A percentile compares a stretch with the other conserved stretches of the same genome.
Evolutionary conservation across 352 stramenopile species (phyloP).

Genomic region (Phytophthora europaea): DNA sequence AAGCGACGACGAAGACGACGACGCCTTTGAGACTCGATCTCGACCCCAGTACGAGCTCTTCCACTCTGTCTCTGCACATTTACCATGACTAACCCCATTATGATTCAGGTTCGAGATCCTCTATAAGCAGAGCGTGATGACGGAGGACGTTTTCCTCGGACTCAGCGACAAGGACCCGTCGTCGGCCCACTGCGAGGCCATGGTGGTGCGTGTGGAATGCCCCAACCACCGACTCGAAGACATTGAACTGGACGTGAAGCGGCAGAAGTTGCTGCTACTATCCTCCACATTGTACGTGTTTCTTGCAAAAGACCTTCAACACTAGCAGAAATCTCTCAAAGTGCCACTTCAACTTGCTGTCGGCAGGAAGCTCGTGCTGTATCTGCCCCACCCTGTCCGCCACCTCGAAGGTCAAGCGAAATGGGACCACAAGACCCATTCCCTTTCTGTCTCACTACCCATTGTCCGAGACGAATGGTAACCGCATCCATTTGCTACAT

Average conservation of each 20-base stretch:
- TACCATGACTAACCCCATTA: background rate
- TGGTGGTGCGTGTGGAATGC: slow-evolving; percentile 82
- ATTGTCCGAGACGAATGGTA: slow-evolving; percentile 85
- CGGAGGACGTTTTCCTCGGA: slow-evolving; percentile 87
- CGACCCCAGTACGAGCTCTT: slow-evolving; percentile 56
- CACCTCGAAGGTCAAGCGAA: slow-evolving; percentile 78
- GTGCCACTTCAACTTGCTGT: slow-evolving; percentile 3
- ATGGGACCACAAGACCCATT: slow-evolving; percentile 66
- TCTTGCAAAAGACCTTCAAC: background rate
- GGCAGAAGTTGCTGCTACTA: slow-evolving; percentile 78
- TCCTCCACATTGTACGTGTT: slow-evolving; percentile 63
- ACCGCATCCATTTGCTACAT: background rate
- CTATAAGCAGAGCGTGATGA: slow-evolving; percentile 91
- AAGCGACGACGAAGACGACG: slow-evolving; percentile 84
- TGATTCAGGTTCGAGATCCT: slow-evolving; percentile 77
- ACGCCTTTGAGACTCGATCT: slow-evolving; percentile 58
- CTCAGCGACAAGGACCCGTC: slow-evolving; percentile 89
- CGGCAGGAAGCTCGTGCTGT: slow-evolving; percentile 71
- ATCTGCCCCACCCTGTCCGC: slow-evolving; percentile 78
- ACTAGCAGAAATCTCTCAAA: background rate
- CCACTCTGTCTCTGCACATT: background rate
- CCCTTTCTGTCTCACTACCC: slow-evolving; percentile 71
- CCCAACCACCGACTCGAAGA: slow-evolving; percentile 72
- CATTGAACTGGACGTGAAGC: slow-evolving; percentile 85
- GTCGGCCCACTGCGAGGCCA: slow-evolving; percentile 79